A percentile compares a stretch with the other conserved stretches of the same genome.
Conservation (phyloP, 1,284 basidiomycete genomes). For the Acaromyces ingoldii region DNA sequence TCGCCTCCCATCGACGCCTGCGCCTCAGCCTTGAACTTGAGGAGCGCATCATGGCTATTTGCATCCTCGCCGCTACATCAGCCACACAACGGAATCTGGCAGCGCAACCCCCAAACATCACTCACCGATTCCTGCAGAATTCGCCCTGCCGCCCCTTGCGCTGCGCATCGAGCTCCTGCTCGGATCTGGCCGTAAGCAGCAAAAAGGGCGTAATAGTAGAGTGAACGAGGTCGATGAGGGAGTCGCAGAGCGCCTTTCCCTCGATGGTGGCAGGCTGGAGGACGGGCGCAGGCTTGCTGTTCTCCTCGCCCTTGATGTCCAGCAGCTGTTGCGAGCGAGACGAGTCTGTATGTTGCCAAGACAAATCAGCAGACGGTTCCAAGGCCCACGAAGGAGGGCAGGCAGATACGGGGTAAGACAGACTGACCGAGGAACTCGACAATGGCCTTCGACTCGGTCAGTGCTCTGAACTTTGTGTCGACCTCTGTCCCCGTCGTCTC, state of each 20-base stretch:
- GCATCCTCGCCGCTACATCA: neutral
- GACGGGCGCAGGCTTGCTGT: slow-evolving; percentile 68
- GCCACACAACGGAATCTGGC: neutral
- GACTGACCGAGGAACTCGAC: slow-evolving; percentile 74
- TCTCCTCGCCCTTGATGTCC: slow-evolving; percentile 63
- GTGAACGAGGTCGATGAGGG: slow-evolving; percentile 65
- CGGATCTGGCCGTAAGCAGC: slow-evolving; percentile 48
- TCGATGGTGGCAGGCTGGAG: slow-evolving; percentile 76
- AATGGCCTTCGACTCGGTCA: slow-evolving; percentile 73
- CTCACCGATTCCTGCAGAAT: slow-evolving; percentile 54
- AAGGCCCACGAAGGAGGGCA: neutral
- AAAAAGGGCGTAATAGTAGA: slow-evolving; percentile 55
- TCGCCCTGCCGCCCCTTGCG: slow-evolving; percentile 48
- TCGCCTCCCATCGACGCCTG: slow-evolving; percentile 60
- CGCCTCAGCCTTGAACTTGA: slow-evolving; percentile 57
- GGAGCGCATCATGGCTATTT: slow-evolving; percentile 57
- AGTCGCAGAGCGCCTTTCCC: slow-evolving; percentile 60
- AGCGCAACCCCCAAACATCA: neutral
- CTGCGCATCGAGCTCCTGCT: slow-evolving; percentile 50
- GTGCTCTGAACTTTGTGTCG: slow-evolving; percentile 72
- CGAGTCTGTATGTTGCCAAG: slow-evolving; percentile 14
- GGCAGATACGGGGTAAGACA: too few relatives aligned
- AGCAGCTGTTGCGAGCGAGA: slow-evolving; percentile 54
- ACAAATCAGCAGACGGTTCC: neutral
- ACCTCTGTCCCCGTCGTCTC: slow-evolving; percentile 67